Conservation (phyloP, 2,329 filamentous ascomycete genomes). For the Paracoccidioides brasiliensis region DNA sequence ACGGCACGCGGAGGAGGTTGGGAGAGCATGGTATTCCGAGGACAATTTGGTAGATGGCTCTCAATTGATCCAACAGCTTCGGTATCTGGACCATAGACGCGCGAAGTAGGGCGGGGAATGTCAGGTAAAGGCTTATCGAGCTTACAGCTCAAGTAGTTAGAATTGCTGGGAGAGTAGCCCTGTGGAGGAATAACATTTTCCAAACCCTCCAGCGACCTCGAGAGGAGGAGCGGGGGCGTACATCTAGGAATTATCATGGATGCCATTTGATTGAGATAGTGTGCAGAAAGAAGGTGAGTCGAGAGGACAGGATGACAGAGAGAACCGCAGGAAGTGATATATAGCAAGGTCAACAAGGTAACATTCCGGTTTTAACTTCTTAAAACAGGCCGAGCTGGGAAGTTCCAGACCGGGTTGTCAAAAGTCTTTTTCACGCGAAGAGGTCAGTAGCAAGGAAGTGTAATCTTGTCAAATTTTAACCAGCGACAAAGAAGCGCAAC, state of each 20-base stretch:
- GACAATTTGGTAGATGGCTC: background rate
- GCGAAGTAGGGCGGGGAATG: background rate
- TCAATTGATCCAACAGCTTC: background rate
- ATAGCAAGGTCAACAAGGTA: background rate
- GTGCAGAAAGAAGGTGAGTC: background rate
- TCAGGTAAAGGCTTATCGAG: conserved; percentile 5
- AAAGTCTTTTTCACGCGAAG: background rate
- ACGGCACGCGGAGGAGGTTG: background rate
- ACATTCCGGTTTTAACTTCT: conserved; percentile 5
- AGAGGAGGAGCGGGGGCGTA: conserved; percentile 6
- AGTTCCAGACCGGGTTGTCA: background rate
- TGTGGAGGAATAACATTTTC: conserved; percentile 11
- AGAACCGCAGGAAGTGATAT: background rate
- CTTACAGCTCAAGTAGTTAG: background rate
- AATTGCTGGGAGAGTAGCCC: background rate
- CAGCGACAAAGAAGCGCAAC: conserved; percentile 2
- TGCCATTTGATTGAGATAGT: conserved; percentile 1
- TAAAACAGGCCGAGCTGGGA: background rate
- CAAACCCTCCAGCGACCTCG: conserved; percentile 11
- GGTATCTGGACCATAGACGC: background rate
- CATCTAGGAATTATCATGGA: background rate
- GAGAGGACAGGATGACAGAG: background rate
- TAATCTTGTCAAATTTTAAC: background rate
- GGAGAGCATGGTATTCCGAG: background rate
- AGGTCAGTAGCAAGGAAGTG: background rate